Evolutionary conservation across 306 rosid genomes (phyloP).

Genomic region (Quercus dentata): DNA sequence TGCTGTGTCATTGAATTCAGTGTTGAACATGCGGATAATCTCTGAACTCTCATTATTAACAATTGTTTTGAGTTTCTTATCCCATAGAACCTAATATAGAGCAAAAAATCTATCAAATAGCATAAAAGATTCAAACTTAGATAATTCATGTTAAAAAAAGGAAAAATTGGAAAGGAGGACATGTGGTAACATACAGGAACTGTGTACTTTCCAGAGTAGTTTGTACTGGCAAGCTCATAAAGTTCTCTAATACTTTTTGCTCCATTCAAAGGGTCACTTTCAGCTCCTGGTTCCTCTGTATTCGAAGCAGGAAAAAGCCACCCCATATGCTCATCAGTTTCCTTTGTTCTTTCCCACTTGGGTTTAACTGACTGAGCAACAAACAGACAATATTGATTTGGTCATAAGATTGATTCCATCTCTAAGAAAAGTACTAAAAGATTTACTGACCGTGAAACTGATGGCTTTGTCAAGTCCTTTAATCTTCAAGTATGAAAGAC

Average conservation of each 20-base stretch:
- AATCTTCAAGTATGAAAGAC: constrained; percentile 8
- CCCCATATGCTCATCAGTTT: constrained; percentile 1
- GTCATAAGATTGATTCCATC: not conserved
- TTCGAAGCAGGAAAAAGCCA: not conserved
- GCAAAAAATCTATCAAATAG: constrained; percentile 14
- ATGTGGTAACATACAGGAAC: constrained; percentile 64
- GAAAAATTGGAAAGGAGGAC: not conserved
- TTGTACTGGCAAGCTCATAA: constrained; percentile 78
- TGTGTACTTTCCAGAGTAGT: constrained; percentile 76
- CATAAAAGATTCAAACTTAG: not conserved
- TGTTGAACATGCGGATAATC: constrained; percentile 88
- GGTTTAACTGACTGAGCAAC: not conserved
- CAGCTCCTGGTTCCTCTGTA: not conserved
- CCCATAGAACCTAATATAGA: constrained; percentile 77
- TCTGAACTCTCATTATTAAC: constrained; percentile 91
- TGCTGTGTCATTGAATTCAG: constrained; percentile 69
- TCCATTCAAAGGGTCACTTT: constrained; percentile 44
- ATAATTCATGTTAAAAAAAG: not conserved
- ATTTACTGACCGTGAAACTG: not conserved
- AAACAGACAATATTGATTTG: not conserved
- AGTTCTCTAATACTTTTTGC: constrained; percentile 77
- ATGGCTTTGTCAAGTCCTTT: constrained; percentile 7
- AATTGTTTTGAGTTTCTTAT: constrained; percentile 84
- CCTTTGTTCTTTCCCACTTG: constrained; percentile 2
- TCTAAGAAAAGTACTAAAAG: not conserved